Percentiles rank a stretch among this genome's conserved stretches.
Conservation (phyloP, 306 rosid genomes). For the Trifolium subterraneum region DNA sequence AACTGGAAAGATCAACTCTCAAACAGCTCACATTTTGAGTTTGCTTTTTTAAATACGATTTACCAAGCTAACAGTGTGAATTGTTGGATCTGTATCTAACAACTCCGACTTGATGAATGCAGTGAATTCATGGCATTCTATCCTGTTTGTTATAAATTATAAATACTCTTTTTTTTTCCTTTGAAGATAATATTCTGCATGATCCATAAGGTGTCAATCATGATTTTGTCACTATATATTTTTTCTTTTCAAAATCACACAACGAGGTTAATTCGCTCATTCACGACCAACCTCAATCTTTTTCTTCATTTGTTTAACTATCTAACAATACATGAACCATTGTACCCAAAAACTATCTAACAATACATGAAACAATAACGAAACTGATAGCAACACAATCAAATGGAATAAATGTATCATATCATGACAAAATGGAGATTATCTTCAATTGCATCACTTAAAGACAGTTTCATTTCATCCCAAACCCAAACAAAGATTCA, state of each 20-base stretch:
- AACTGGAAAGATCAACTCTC: not conserved
- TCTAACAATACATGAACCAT: not conserved
- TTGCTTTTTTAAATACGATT: not conserved
- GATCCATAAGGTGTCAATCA: not conserved
- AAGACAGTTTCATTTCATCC: slow-evolving; percentile 28
- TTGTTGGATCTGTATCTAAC: not conserved
- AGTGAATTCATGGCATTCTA: not conserved
- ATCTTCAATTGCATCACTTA: not conserved
- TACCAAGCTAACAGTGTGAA: not conserved
- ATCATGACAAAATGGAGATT: not conserved
- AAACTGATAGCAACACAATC: not conserved
- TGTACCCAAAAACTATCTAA: too few relatives aligned
- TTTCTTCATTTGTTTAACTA: not conserved
- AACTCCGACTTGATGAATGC: not conserved
- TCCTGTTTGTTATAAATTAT: slow-evolving; percentile 3
- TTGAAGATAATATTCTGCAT: not conserved
- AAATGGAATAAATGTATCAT: not conserved
- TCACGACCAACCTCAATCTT: not conserved
- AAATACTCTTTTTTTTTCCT: slow-evolving; percentile 4
- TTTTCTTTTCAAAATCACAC: not conserved
- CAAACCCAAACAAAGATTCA: not conserved
- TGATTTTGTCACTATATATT: not conserved
- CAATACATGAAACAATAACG: not conserved
- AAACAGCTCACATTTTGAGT: not conserved
- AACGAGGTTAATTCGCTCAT: not conserved